Conservation (phyloP, 139 green algal genomes). For the Chlamydomonas schloesseri region DNA sequence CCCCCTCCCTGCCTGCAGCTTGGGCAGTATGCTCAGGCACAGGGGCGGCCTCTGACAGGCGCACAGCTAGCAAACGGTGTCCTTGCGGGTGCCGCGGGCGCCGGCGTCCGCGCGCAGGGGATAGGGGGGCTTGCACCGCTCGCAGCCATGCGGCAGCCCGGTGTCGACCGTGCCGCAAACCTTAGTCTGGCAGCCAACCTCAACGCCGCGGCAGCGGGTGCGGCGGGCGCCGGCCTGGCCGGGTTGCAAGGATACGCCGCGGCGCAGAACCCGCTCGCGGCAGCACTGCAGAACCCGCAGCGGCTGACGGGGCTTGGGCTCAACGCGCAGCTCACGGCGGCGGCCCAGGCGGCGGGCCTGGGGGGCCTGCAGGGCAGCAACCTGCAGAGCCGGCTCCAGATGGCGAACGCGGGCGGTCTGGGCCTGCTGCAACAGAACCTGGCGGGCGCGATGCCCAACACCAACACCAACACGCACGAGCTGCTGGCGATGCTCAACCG, state of each 20-base stretch:
- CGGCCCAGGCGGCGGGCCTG: slow-evolving; percentile 2
- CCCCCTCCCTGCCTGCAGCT: slow-evolving; percentile 12
- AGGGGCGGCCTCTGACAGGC: slow-evolving; percentile 25
- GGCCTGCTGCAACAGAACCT: slow-evolving; percentile 45
- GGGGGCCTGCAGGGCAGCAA: slow-evolving; percentile 23
- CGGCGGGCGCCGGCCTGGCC: slow-evolving; percentile 10
- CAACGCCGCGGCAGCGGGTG: slow-evolving; percentile 19
- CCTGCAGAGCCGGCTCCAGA: slow-evolving; percentile 33
- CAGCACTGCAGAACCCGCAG: slow-evolving; percentile 40
- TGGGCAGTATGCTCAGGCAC: slow-evolving; percentile 32
- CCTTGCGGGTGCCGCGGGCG: slow-evolving; percentile 13
- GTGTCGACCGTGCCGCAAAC: slow-evolving; percentile 22
- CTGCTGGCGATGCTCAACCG: slow-evolving; percentile 41
- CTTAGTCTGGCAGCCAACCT: slow-evolving; percentile 33
- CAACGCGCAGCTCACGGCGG: slow-evolving; percentile 37
- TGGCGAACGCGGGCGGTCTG: slow-evolving; percentile 36
- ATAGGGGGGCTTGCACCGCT: slow-evolving; percentile 27
- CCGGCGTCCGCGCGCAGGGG: slow-evolving; percentile 25
- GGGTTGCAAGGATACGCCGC: slow-evolving; percentile 39
- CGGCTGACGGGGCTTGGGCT: slow-evolving; percentile 28
- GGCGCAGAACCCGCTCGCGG: slow-evolving; percentile 35
- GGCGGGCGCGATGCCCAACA: slow-evolving; percentile 24
- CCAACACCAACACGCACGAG: slow-evolving; percentile 36
- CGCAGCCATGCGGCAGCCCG: slow-evolving; percentile 10
- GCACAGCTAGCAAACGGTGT: slow-evolving; percentile 38